Conservation (phyloP, 2,329 filamentous ascomycete genomes). For the Aspergillus cejpii region DNA sequence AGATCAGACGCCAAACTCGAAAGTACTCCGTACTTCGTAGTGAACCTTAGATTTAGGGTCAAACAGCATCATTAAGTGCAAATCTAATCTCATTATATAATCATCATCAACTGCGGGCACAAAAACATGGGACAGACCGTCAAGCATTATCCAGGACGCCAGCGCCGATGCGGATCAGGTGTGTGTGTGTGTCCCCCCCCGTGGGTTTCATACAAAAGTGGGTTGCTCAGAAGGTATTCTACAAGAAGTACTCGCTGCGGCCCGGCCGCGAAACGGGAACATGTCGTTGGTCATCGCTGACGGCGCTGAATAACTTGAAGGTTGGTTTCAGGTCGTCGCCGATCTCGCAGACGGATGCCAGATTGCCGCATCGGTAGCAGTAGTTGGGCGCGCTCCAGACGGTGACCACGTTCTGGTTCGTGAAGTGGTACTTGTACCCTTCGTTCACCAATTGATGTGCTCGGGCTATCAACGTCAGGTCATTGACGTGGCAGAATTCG, state of each 20-base stretch:
- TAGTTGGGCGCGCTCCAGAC: constrained; percentile 80
- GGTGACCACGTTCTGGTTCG: constrained; percentile 84
- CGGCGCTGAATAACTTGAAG: constrained; percentile 58
- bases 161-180: constrained; percentile 27
- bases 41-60: too few relatives aligned
- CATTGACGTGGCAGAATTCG: constrained; percentile 73
- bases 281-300: constrained; percentile 43
- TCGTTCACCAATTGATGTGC: constrained; percentile 71
- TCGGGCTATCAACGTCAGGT: constrained; percentile 62
- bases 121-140: constrained; percentile 12
- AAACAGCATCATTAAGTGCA: constrained; percentile 30
- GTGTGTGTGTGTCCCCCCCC: constrained; percentile 14
- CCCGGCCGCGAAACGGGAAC: constrained; percentile 41
- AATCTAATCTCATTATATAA: constrained; percentile 35
- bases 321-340: constrained; percentile 77
- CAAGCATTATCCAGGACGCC: constrained; percentile 27
- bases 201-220: constrained; percentile 10
- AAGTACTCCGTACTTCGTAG: too few relatives aligned
- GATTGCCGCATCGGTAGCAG: constrained; percentile 97
- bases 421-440: constrained; percentile 87
- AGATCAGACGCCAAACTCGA: too few relatives aligned
- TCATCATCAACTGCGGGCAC: constrained; percentile 18
- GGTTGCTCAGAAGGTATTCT: too few relatives aligned
- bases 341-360: constrained; percentile 80
- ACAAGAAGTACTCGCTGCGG: constrained; percentile 46